These are phyloP conservation scores for Leccinum rimulosum DNA, from an alignment of 768 basidiomycete genomes.

Conservation along the genomic window DNA sequence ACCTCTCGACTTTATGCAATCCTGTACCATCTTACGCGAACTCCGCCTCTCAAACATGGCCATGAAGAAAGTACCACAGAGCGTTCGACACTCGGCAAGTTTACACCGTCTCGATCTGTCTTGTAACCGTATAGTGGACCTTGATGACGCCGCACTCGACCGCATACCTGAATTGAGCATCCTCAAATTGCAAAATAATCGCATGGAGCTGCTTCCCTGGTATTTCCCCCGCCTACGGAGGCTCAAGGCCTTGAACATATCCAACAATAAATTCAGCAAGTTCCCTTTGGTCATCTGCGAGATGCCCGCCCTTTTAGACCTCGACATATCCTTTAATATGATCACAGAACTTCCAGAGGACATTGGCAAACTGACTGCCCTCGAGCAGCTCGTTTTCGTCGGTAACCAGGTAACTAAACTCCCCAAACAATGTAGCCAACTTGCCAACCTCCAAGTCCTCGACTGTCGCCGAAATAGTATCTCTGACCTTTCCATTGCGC, in stretches of 20 bases:
- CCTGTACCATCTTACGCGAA: constrained; percentile 79
- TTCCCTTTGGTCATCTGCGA: constrained; percentile 76
- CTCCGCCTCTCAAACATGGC: constrained; percentile 88
- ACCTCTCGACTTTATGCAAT: constrained; percentile 93
- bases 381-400: constrained; percentile 78
- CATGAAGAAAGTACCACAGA: constrained; percentile 89
- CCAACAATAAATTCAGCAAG: constrained; percentile 87
- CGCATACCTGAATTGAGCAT: constrained; percentile 65
- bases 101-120: constrained; percentile 84
- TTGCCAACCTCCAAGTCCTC: constrained; percentile 63
- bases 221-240: constrained; percentile 74
- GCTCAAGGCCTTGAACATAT: constrained; percentile 83
- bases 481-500: constrained; percentile 66
- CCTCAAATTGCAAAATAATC: constrained; percentile 86
- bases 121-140: constrained; percentile 85
- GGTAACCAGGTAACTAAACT: constrained; percentile 79
- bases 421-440: constrained; percentile 54
- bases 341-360: constrained; percentile 78
- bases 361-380: constrained; percentile 62
- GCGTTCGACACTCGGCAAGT: constrained; percentile 69
- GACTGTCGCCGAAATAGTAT: constrained; percentile 89
- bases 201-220: constrained; percentile 82
- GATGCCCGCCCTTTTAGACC: constrained; percentile 70
- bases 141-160: constrained; percentile 84
- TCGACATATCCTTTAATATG: constrained; percentile 94